Base-by-base conservation (phyloP, 164 flowering plant genomes). In the Chimonanthus praecox region DNA sequence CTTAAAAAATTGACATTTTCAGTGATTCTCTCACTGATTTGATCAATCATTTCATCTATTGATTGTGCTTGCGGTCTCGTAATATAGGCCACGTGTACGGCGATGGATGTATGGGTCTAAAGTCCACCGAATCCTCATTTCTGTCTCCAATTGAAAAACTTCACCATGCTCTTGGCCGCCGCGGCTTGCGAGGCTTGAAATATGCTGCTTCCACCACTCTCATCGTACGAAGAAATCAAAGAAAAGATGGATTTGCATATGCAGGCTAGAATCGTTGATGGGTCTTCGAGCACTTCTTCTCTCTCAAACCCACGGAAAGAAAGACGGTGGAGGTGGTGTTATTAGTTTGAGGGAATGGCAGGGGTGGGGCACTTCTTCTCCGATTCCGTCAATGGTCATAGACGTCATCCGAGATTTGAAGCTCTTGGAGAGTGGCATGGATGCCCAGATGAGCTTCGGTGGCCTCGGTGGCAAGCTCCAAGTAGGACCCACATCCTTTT, bases 361-460 rank as follows among this genome's bases (percentile, higher is more conserved):
- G 80, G 84, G 81, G 45, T 95, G 98, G 97, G 99, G 99, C 46
- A 76, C 89, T 10, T 70, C 78, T 3, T 91, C 98, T 46, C 87
- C 86, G 7, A 18, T 92, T 2, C 99, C 98, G 0, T 70, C 81
- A 20, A 77, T 82, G 88, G 96, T 95, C 60, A 49, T 70, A 6
- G 85, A 86, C 73, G 72, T 90, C 45, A 78, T 87, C 72, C 79
- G 83, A 47, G 90, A 90, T 13, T 75, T 94, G 92, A 90, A 81
- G 84, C 79, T 64, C 61, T 60, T 93, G 84, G 96, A 90, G 83
- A 73, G 70, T 58, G 85, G 89, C 10, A 71, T 49, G 72, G 85
- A 89, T 76, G 82, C 85, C 21, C 83, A 75, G 47, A 87, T 93
- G 90, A 82, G 71, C n/a, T 95, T 95, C 73, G 96, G 94, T 58